These are phyloP conservation scores for Babesia ovata DNA, from an alignment of 169 alveolate genomes.

Conservation along the genomic window DNA sequence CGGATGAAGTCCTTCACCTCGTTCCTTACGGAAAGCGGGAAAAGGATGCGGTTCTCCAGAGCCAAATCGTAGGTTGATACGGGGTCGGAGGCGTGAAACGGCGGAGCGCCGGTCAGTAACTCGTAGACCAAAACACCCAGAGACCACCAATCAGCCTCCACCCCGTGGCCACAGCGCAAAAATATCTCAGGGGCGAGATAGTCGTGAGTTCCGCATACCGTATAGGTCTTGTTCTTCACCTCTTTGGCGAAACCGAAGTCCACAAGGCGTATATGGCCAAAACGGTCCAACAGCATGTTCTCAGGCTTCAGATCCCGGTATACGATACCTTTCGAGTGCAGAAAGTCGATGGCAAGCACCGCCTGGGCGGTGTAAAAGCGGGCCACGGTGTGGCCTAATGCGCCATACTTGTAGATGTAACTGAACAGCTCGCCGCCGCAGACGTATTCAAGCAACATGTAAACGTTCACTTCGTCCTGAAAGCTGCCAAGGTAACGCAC, in stretches of 20 bases:
- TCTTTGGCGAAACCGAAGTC: slow-evolving; percentile 85
- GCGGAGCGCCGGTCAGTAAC: slow-evolving; percentile 86
- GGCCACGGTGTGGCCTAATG: slow-evolving; percentile 59
- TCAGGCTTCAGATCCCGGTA: slow-evolving; percentile 87
- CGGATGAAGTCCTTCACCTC: slow-evolving; percentile 79
- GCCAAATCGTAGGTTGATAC: slow-evolving; percentile 73
- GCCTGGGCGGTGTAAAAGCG: slow-evolving; percentile 78
- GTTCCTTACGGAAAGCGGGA: slow-evolving; percentile 61
- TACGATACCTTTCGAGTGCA: slow-evolving; percentile 77
- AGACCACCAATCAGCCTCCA: slow-evolving; percentile 87
- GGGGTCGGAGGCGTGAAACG: slow-evolving; percentile 78
- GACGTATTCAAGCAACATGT: slow-evolving; percentile 81
- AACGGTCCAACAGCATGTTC: slow-evolving; percentile 78
- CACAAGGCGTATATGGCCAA: slow-evolving; percentile 79
- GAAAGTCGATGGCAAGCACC: slow-evolving; percentile 78
- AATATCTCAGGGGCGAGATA: slow-evolving; percentile 87
- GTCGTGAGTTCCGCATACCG: slow-evolving; percentile 87
- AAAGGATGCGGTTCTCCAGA: slow-evolving; percentile 65
- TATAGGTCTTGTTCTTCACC: slow-evolving; percentile 64
- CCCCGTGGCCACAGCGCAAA: slow-evolving; percentile 81
- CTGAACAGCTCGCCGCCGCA: slow-evolving; percentile 84
- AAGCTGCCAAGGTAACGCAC: slow-evolving; percentile 75
- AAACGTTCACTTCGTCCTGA: slow-evolving; percentile 75
- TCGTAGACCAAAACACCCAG: slow-evolving; percentile 83
- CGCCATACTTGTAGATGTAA: slow-evolving; percentile 62